A percentile compares a stretch with the other conserved stretches of the same genome.
Conservation (phyloP, 768 basidiomycete genomes). For the Punctularia strigosozonata region DNA sequence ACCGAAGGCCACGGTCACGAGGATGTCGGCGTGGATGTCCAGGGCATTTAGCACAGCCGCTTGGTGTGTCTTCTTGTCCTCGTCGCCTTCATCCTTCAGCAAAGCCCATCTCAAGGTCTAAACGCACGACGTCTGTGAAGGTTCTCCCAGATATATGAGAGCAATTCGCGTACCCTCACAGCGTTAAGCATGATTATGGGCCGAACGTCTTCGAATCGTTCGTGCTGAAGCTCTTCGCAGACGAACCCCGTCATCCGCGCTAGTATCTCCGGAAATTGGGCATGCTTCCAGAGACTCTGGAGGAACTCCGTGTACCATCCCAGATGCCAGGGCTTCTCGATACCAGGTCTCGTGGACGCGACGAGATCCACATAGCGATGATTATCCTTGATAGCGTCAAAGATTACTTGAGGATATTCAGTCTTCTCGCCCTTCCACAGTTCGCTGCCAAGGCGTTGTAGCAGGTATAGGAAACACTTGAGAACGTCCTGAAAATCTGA, state of each 20-base stretch:
- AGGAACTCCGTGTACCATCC: conserved; percentile 59
- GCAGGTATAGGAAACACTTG: conserved; percentile 44
- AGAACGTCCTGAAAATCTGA: conserved; percentile 52
- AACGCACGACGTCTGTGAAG: too few species aligned
- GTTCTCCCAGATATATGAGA: too few species aligned
- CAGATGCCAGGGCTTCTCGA: conserved; percentile 36
- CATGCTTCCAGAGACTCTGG: conserved; percentile 35
- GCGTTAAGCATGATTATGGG: conserved; percentile 51
- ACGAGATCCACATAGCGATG: conserved; percentile 36
- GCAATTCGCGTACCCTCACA: conserved; percentile 44
- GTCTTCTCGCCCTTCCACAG: conserved; percentile 65
- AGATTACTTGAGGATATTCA: conserved; percentile 67
- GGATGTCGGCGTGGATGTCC: conserved; percentile 38
- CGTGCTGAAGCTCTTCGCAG: conserved; percentile 74
- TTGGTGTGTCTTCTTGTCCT: conserved; percentile 10
- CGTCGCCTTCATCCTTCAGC: conserved; percentile 1
- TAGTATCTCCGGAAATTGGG: conserved; percentile 21
- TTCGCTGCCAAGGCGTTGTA: conserved; percentile 39
- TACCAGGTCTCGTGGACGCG: conserved; percentile 18
- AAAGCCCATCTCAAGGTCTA: too few species aligned
- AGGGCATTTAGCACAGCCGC: conserved; percentile 25
- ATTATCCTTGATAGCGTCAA: conserved; percentile 81
- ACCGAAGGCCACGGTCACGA: conserved; percentile 35
- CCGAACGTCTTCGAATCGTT: conserved; percentile 48
- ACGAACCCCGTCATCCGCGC: conserved; percentile 44